Evolutionary conservation across 306 rosid genomes (phyloP).

Genomic region (Purshia tridentata): DNA sequence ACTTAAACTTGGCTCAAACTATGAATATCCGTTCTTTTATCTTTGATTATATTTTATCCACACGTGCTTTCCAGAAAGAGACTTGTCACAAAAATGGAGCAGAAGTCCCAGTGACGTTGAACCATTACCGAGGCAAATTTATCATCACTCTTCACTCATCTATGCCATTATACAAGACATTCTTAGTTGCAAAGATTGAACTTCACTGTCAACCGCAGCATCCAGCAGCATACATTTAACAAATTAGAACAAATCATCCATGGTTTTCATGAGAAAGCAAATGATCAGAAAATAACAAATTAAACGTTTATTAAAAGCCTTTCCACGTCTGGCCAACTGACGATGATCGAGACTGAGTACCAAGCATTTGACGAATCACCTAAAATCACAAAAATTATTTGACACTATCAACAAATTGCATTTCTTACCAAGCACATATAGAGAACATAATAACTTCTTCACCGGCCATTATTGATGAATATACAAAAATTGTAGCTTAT

Average conservation of each 20-base stretch:
- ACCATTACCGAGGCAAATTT: background rate
- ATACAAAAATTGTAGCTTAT: background rate
- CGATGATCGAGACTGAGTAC: background rate
- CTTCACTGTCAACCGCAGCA: background rate
- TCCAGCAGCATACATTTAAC: background rate
- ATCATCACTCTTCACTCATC: background rate
- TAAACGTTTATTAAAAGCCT: background rate
- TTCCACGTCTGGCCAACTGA: background rate
- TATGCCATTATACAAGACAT: background rate
- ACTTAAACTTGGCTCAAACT: no score
- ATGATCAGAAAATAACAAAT: background rate
- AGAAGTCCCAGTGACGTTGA: background rate
- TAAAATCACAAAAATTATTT: background rate
- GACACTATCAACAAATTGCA: no score
- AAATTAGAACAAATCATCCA: background rate
- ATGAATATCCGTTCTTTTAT: background rate
- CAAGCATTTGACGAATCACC: constrained; percentile 11
- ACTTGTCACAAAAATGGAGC: background rate
- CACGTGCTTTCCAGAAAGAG: background rate
- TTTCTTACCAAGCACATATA: background rate
- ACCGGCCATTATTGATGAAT: background rate
- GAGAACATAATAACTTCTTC: background rate
- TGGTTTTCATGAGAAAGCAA: background rate
- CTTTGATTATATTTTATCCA: background rate
- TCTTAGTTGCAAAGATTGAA: background rate